A percentile compares a stretch with the other conserved stretches of the same genome.
These are phyloP conservation scores for Clavispora asparagi DNA, from an alignment of 805 yeast genomes.

Conservation along the genomic window DNA sequence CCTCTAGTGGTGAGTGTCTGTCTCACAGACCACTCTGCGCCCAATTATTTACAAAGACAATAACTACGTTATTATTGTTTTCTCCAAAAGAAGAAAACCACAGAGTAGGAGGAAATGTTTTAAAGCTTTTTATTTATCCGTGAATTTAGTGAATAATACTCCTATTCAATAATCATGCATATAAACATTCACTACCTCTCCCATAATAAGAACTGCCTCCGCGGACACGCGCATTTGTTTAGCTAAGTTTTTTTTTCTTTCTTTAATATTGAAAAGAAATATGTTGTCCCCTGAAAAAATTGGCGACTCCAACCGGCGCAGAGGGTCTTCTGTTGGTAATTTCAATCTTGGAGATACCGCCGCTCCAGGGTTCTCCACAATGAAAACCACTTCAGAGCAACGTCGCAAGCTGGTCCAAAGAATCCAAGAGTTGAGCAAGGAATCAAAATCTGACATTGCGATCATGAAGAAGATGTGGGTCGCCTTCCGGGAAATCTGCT, in stretches of 20 bases:
- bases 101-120: no score
- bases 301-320: constrained; percentile 22
- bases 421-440: constrained; percentile 23
- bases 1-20: no score
- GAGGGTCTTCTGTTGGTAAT: constrained; percentile 71
- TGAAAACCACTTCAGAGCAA: constrained; percentile 44
- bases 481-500: constrained; percentile 53
- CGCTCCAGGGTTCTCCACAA: constrained; percentile 64
- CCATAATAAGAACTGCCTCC: not conserved
- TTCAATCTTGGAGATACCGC: constrained; percentile 70
- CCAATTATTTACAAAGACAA: no score
- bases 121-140: no score
- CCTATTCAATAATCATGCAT: not conserved
- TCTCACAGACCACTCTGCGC: no score
- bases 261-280: not conserved
- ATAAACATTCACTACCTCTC: not conserved
- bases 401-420: constrained; percentile 31
- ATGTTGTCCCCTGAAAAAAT: constrained; percentile 7
- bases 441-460: constrained; percentile 42
- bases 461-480: constrained; percentile 51
- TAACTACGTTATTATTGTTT: no score
- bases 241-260: not conserved
- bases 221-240: not conserved
- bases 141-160: not conserved
- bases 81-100: no score